Conservation (phyloP, 306 rosid genomes). For the Luffa aegyptiaca region DNA sequence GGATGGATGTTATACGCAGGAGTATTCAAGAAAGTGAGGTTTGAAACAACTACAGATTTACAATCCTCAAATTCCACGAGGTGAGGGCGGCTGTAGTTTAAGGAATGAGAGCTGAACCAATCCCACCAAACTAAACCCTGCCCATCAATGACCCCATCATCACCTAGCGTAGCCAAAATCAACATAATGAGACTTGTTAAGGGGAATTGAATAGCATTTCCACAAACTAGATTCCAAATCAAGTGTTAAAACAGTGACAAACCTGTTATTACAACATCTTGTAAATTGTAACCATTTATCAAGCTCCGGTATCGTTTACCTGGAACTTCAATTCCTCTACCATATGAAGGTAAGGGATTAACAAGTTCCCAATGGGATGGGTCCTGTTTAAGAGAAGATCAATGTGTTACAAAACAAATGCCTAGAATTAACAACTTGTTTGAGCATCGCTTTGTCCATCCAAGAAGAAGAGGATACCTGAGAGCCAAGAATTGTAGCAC, state of each 20-base stretch:
- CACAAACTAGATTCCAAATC: not conserved
- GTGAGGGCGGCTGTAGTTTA: conserved; percentile 91
- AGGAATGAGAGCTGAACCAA: conserved; percentile 50
- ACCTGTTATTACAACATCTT: conserved; percentile 94
- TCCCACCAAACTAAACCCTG: conserved; percentile 97
- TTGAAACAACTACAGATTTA: conserved; percentile 65
- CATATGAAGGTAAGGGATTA: conserved; percentile 88
- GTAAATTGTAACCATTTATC: conserved; percentile 70
- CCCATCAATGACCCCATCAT: conserved; percentile 86
- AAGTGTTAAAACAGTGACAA: conserved; percentile 5
- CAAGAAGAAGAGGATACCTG: conserved; percentile 44
- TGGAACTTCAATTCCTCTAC: conserved; percentile 79
- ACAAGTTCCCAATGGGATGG: conserved; percentile 70
- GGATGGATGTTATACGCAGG: conserved; percentile 90
- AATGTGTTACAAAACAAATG: not conserved
- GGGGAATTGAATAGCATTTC: not conserved
- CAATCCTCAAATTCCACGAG: conserved; percentile 66
- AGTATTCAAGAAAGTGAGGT: conserved; percentile 79
- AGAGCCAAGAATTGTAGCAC: conserved; percentile 80
- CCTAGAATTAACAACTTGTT: not conserved
- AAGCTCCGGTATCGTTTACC: conserved; percentile 78
- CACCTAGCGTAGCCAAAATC: conserved; percentile 38
- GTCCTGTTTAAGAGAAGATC: conserved; percentile 40
- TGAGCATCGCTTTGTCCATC: not conserved
- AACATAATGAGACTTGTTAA: not conserved